phyloP scores from a whole-genome alignment of 2,329 filamentous ascomycete genomes.

The Venturia effusa region DNA sequence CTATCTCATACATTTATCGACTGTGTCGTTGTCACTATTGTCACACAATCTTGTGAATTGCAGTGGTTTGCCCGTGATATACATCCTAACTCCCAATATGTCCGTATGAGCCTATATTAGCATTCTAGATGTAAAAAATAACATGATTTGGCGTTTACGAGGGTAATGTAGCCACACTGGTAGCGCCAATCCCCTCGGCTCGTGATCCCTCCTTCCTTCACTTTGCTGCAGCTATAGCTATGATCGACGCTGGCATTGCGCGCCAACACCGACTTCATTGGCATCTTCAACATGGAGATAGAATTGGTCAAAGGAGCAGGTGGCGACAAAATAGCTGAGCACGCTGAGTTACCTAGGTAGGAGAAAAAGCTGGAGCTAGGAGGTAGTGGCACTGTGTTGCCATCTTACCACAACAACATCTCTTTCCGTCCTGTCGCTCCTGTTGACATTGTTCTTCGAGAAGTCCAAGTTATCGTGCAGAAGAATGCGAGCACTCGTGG shows the following conservation, averaged over 20 bases:
- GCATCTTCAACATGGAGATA: neutral
- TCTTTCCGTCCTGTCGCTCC: conserved; percentile 1
- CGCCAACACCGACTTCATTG: neutral
- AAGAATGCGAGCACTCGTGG: neutral
- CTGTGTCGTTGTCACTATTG: neutral
- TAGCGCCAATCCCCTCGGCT: no score
- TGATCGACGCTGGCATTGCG: neutral
- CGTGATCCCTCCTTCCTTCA: neutral
- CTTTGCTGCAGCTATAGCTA: no score
- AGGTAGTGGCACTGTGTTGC: neutral
- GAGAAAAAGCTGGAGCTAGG: neutral
- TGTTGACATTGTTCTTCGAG: neutral
- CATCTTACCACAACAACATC: neutral
- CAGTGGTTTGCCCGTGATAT: no score
- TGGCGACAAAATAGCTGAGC: neutral
- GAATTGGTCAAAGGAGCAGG: neutral
- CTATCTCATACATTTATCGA: neutral
- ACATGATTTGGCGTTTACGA: no score
- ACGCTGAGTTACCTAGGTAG: neutral
- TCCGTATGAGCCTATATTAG: no score
- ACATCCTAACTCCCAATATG: no score
- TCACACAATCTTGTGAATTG: no score
- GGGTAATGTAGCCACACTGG: no score
- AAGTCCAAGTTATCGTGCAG: neutral
- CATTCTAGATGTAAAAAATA: no score